Evolutionary conservation across 306 rosid species (phyloP), one percentile per base, ranked within the genome.

Genomic region (Styphnolobium japonicum): DNA sequence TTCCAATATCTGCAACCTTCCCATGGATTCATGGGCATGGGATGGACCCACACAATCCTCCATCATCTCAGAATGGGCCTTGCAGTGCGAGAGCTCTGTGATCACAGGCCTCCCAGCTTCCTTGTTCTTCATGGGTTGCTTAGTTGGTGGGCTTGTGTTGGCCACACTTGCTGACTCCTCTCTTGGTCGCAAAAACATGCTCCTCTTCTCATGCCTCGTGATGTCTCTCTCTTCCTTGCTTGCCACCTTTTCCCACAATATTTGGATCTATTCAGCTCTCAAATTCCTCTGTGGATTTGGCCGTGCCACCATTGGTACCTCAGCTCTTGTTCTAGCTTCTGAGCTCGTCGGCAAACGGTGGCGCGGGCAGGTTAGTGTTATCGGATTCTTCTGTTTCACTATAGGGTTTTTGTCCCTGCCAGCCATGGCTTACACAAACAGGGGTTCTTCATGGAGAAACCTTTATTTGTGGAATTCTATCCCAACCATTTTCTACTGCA

Each of bases 351-450:
- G 95, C 0, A 88, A 77, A 25, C 11, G 67, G 6, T 80, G 90
- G 86, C 79, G 92, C 0, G 85, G 87, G 5, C 86, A 87, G 33
- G 73, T 86, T 0, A 86, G 92, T 0, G 76, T 77, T 0, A 42
- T 83, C 0, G 95, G 92, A 3, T 92, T 92, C 86, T 55, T 92
- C 8, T 71, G 79, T 63, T 92, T 87, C 89, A 81, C 88, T 0
- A 0, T 87, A 0, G 95, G 97, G 10, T 87, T 92, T 64, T 65
- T 92, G 6, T 90, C 92, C 0, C 85, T 90, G 0, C 90, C 97
- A 0, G 73, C 64, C 6, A 76, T 88, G 10, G 95, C 92, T 19
- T 92, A 87, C 37, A 3, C 21, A 0, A 63, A 66, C 10, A 63
- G 63, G 36, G 42, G 3, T n/a, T 78, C 69, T 0, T 81, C 95